Base-by-base conservation (phyloP, 2,329 filamentous ascomycete species). In the Colletotrichum godetiae region DNA sequence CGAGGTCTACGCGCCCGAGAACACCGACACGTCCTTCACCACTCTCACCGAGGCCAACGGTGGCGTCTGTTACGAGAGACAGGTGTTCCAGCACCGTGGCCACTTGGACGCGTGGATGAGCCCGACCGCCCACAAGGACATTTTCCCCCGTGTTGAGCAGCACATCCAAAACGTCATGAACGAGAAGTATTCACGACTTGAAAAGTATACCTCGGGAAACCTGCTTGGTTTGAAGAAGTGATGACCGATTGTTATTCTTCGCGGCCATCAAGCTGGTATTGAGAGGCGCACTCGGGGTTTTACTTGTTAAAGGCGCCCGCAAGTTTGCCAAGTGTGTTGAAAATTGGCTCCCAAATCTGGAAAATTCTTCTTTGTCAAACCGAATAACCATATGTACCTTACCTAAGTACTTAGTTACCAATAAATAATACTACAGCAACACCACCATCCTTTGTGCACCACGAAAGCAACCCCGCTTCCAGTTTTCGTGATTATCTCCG, bases 81-180 rank as follows among this genome's bases (percentile, higher is more conserved):
- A 79, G 69, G 70, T 79, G 5, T 77, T 79, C 35, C 49, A 62
- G 10, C 75, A 71, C 15, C 75, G 75, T 29, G 78, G 78, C 10
- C 77, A 79, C 52, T 31, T 79, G 31, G 77, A 79, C 55, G 72
- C 72, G n/a, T 79, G 78, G 78, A 79, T 79, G 76, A 77, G 78
- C 12, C 49, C 76, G 0, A 72, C 56, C 3, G 73, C 77, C 2
- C 68, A 75, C 35, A 46, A 68, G 56, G 77, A 77, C 29, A 75
- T 79, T 1, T 79, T 75, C 63, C 77, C 77, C 5, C 56, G 74
- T 35, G 72, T 78, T 5, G 22, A 70, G 5, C 58, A 60, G 7
- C 67, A 70, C 56, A 73, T 73, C 1, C 12, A 61, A n/a, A 72
- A 69, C 6, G 59, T 72, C n/a, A 12, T 35, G 5, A 46, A n/a